phyloP scores from a whole-genome alignment of 768 basidiomycete genomes.

The Pleurotus tuoliensis region DNA sequence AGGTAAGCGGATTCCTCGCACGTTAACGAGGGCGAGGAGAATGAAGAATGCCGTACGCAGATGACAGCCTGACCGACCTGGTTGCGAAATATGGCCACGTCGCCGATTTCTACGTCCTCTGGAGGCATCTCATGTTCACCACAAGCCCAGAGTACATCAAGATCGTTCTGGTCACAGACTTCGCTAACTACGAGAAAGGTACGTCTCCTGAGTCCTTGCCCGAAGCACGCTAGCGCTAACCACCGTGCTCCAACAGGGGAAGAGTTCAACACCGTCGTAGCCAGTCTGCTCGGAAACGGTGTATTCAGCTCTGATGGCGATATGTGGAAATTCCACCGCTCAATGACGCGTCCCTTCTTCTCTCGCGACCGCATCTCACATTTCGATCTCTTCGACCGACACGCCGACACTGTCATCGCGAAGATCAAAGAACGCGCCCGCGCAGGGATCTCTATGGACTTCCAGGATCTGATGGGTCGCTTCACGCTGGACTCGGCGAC shows the following conservation, averaged over 20 bases:
- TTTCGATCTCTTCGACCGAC: slow-evolving; percentile 37
- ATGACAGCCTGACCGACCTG: background rate
- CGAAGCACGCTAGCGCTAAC: background rate
- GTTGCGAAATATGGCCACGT: background rate
- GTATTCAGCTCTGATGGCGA: slow-evolving; percentile 58
- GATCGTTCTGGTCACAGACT: background rate
- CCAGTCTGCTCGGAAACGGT: slow-evolving; percentile 26
- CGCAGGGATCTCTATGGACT: slow-evolving; percentile 31
- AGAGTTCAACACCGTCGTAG: background rate
- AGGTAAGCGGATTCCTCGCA: background rate
- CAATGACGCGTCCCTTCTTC: slow-evolving; percentile 51
- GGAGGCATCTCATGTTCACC: background rate
- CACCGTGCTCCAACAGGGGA: background rate
- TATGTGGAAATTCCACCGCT: slow-evolving; percentile 51
- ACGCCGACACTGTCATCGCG: slow-evolving; percentile 31
- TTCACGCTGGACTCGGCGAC: slow-evolving; percentile 53
- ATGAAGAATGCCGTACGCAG: background rate
- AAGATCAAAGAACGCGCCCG: slow-evolving; percentile 26
- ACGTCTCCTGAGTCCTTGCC: too few species aligned
- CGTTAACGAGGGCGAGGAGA: background rate
- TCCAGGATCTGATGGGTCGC: slow-evolving; percentile 42
- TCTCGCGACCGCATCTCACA: slow-evolving; percentile 31
- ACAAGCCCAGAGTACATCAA: background rate
- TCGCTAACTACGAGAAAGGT: background rate
- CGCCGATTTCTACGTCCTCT: background rate